A percentile compares a stretch with the other conserved stretches of the same genome.
Conservation (phyloP, 805 yeast species). For the Pichia thaimueangensis region DNA sequence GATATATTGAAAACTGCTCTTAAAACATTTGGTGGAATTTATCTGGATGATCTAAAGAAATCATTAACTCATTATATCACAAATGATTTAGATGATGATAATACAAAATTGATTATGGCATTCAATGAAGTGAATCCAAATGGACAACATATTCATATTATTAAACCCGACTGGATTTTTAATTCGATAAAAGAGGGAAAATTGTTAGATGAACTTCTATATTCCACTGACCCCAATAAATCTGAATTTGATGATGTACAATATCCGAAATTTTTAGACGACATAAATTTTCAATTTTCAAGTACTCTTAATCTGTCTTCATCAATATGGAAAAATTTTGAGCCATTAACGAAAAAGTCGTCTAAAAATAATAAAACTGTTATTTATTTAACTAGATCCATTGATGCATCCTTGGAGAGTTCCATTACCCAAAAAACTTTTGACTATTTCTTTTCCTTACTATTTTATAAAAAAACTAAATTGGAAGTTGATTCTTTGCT, state of each 20-base stretch:
- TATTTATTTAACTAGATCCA: not conserved
- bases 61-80: conserved; percentile 78
- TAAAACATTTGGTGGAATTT: conserved; percentile 72
- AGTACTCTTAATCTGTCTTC: not conserved
- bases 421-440: conserved; percentile 37
- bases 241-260: not conserved
- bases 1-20: conserved; percentile 62
- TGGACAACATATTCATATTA: conserved; percentile 45
- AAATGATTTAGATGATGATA: conserved; percentile 44
- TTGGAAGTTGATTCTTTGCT: conserved; percentile 48
- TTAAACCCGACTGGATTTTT: conserved; percentile 69
- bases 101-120: conserved; percentile 28
- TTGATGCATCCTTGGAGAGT: conserved; percentile 38
- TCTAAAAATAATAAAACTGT: not conserved
- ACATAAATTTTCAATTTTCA: not conserved
- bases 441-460: conserved; percentile 69
- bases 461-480: conserved; percentile 48
- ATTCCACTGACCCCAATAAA: not conserved
- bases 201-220: conserved; percentile 33
- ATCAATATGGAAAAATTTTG: not conserved
- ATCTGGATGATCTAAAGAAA: conserved; percentile 52
- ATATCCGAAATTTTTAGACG: not conserved
- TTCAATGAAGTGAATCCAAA: conserved; percentile 24
- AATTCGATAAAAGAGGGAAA: conserved; percentile 2
- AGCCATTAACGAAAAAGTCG: no score